These are phyloP conservation scores for Globisporangium irregulare DNA, from an alignment of 352 stramenopile species.

Conservation along the genomic window DNA sequence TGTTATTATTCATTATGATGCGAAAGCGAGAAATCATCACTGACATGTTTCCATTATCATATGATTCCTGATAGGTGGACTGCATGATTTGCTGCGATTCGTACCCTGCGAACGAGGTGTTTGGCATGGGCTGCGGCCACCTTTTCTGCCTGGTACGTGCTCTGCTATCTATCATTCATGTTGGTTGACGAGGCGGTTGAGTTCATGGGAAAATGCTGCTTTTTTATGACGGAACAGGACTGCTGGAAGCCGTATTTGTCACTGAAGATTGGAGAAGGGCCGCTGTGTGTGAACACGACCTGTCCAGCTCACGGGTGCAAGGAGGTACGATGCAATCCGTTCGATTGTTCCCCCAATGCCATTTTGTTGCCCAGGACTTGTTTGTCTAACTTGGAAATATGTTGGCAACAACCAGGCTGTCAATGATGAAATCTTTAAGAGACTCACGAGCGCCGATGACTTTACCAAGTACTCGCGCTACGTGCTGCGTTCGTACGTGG, in stretches of 20 bases:
- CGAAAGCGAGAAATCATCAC: background rate
- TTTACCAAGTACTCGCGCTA: slow-evolving; percentile 91
- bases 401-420: slow-evolving; percentile 36
- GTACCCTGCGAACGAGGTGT: slow-evolving; percentile 60
- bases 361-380: background rate
- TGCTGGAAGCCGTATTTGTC: slow-evolving; percentile 87
- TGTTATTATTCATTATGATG: background rate
- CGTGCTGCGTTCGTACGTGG: slow-evolving; percentile 96
- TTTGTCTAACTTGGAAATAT: background rate
- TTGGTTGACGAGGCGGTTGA: background rate
- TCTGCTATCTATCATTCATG: slow-evolving; percentile 15
- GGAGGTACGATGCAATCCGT: slow-evolving; percentile 51
- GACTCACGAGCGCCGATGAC: slow-evolving; percentile 63
- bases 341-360: background rate
- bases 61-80: slow-evolving; percentile 38
- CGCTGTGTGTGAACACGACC: slow-evolving; percentile 91
- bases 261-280: slow-evolving; percentile 90
- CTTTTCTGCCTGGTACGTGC: slow-evolving; percentile 92
- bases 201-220: background rate
- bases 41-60: background rate
- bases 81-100: slow-evolving; percentile 96
- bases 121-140: slow-evolving; percentile 96
- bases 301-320: slow-evolving; percentile 96
- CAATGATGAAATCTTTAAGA: slow-evolving; percentile 62
- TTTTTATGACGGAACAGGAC: slow-evolving; percentile 29